A percentile compares a stretch with the other conserved stretches of the same genome.
These are phyloP conservation scores for Monilinia polystroma DNA, from an alignment of 2,329 filamentous ascomycete genomes.

Conservation along the genomic window DNA sequence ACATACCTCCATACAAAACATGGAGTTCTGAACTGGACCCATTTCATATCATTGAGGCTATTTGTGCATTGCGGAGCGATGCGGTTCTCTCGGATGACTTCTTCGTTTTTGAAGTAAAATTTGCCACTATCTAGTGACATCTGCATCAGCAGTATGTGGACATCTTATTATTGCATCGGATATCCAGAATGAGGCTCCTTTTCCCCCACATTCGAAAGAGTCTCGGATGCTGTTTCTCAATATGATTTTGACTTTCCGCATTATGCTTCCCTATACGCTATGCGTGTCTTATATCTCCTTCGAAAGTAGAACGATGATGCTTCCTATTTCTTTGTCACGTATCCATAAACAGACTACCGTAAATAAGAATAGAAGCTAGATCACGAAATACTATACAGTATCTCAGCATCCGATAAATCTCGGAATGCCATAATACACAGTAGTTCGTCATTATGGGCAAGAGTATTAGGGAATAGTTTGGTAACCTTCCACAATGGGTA, in stretches of 20 bases:
- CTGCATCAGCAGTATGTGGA: constrained; percentile 4
- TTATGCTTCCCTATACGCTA: background rate
- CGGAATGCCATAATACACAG: constrained; percentile 9
- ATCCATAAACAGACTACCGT: background rate
- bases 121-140: constrained; percentile 16
- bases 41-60: constrained; percentile 1
- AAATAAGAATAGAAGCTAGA: background rate
- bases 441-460: constrained; percentile 6
- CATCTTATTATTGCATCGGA: background rate
- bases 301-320: background rate
- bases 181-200: constrained; percentile 12
- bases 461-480: background rate
- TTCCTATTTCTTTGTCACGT: constrained; percentile 5
- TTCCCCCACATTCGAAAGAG: background rate
- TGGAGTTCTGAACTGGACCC: background rate
- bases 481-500: background rate
- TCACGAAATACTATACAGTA: background rate
- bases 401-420: background rate
- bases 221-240: constrained; percentile 6
- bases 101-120: background rate
- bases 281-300: constrained; percentile 2
- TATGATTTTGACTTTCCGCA: constrained; percentile 7
- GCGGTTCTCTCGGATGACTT: background rate
- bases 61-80: background rate
- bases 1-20: constrained; percentile 3